These are phyloP conservation scores for Apiospora saccharicola DNA, from an alignment of 2,329 filamentous ascomycete genomes.

Conservation along the genomic window DNA sequence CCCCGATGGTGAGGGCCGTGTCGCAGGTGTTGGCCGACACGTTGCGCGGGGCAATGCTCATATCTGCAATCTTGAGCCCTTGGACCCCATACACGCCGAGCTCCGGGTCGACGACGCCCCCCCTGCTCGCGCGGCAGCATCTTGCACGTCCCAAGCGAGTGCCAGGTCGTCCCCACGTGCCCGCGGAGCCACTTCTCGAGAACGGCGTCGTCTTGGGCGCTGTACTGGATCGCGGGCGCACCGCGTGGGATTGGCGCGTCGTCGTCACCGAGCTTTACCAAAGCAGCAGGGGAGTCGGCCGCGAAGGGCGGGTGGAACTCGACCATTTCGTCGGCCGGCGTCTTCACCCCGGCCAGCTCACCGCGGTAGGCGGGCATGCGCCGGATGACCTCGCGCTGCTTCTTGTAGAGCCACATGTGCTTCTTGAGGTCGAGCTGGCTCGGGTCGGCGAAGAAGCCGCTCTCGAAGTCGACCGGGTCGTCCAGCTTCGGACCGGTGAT, in stretches of 20 bases:
- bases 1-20: conserved; percentile 53
- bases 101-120: conserved; percentile 45
- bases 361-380: conserved; percentile 60
- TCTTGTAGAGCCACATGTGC: conserved; percentile 70
- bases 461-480: conserved; percentile 61
- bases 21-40: conserved; percentile 53
- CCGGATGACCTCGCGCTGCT: conserved; percentile 65
- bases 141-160: conserved; percentile 46
- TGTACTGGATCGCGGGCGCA: conserved; percentile 52
- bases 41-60: conserved; percentile 39
- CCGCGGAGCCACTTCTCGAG: conserved; percentile 48
- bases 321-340: conserved; percentile 47
- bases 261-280: conserved; percentile 23
- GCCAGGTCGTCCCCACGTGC: conserved; percentile 46
- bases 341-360: conserved; percentile 42
- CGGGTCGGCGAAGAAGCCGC: conserved; percentile 62
- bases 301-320: background rate
- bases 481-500: conserved; percentile 54
- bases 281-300: background rate
- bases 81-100: conserved; percentile 46
- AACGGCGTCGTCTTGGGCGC: conserved; percentile 49
- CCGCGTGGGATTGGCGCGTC: no score
- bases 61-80: conserved; percentile 45
- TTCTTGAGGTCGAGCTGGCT: conserved; percentile 60
- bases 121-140: conserved; percentile 44